A percentile compares a stretch with the other conserved stretches of the same genome.
phyloP scores from a whole-genome alignment of 2,329 filamentous ascomycete species.

The Sporothrix phasma region DNA sequence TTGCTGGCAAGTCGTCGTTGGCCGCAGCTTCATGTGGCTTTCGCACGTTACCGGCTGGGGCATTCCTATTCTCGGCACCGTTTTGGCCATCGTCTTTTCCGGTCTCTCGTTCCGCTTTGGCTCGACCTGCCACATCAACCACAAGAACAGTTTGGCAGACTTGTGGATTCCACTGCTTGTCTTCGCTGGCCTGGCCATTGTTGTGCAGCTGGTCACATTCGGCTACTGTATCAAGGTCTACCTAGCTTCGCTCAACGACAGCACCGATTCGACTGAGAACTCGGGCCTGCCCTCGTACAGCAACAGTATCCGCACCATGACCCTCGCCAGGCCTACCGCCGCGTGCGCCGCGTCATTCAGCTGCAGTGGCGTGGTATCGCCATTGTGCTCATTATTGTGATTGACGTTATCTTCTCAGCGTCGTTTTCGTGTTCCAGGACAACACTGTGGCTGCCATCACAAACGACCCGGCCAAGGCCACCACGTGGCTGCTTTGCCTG shows the following conservation, averaged over 20 bases:
- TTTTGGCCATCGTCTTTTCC: constrained; percentile 69
- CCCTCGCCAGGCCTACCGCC: constrained; percentile 80
- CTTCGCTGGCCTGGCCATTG: constrained; percentile 63
- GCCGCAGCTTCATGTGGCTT: constrained; percentile 78
- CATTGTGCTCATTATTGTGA: constrained; percentile 80
- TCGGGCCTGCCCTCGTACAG: constrained; percentile 67
- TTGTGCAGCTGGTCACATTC: constrained; percentile 78
- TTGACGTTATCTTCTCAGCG: constrained; percentile 84
- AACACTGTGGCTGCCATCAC: constrained; percentile 53
- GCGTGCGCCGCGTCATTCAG: constrained; percentile 75
- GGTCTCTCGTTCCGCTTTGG: constrained; percentile 94
- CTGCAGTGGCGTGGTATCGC: constrained; percentile 91
- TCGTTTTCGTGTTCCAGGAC: constrained; percentile 84
- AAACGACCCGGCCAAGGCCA: constrained; percentile 42
- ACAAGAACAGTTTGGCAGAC: constrained; percentile 67
- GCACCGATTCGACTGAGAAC: constrained; percentile 57
- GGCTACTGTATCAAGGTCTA: constrained; percentile 94
- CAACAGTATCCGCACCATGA: constrained; percentile 64
- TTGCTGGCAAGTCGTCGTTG: constrained; percentile 90
- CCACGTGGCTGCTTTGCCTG: constrained; percentile 67
- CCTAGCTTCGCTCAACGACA: constrained; percentile 69
- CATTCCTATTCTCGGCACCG: constrained; percentile 65
- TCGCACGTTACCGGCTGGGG: constrained; percentile 77
- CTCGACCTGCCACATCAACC: constrained; percentile 87
- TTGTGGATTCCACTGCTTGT: constrained; percentile 86